A percentile compares a stretch with the other conserved stretches of the same genome.
phyloP scores from a whole-genome alignment of 768 basidiomycete genomes.

The Leucocoprinus sp. region DNA sequence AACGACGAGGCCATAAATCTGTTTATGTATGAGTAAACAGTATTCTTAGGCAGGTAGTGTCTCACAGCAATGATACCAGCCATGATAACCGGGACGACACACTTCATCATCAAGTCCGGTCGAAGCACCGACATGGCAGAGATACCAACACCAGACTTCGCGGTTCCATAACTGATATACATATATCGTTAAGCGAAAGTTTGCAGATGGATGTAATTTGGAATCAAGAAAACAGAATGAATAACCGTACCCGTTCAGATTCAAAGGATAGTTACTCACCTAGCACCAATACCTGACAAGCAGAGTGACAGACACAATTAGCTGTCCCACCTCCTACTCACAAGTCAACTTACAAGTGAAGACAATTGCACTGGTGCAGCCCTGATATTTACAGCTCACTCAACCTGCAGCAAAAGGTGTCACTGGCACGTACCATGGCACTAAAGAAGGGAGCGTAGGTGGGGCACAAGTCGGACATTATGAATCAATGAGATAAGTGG shows the following conservation, averaged over 20 bases:
- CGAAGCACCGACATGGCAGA: constrained; percentile 97
- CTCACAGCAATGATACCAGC: constrained; percentile 99
- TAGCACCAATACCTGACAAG: constrained; percentile 70
- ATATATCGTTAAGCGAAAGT: too few species aligned
- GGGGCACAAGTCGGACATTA: constrained; percentile 77
- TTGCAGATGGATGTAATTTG: too few species aligned
- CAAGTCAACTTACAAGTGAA: constrained; percentile 76
- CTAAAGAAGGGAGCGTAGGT: constrained; percentile 99
- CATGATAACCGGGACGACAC: constrained; percentile 97
- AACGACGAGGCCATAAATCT: constrained; percentile 98
- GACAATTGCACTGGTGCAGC: constrained; percentile 93
- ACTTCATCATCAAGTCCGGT: constrained; percentile 97
- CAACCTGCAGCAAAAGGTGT: constrained; percentile 12
- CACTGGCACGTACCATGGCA: constrained; percentile 67
- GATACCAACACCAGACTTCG: constrained; percentile 97
- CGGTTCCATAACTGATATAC: constrained; percentile 98
- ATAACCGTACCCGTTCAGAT: too few species aligned
- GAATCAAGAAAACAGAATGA: too few species aligned
- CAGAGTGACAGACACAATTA: background rate
- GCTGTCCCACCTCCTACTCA: background rate
- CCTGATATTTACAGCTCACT: constrained; percentile 37
- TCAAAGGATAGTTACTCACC: constrained; percentile 32
- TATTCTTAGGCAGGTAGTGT: constrained; percentile 16
- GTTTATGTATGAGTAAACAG: background rate
- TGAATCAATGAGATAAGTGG: constrained; percentile 3